Evolutionary conservation across 352 stramenopile genomes (phyloP), one percentile per base, ranked within the genome.

Genomic region (Globisporangium paddicum): DNA sequence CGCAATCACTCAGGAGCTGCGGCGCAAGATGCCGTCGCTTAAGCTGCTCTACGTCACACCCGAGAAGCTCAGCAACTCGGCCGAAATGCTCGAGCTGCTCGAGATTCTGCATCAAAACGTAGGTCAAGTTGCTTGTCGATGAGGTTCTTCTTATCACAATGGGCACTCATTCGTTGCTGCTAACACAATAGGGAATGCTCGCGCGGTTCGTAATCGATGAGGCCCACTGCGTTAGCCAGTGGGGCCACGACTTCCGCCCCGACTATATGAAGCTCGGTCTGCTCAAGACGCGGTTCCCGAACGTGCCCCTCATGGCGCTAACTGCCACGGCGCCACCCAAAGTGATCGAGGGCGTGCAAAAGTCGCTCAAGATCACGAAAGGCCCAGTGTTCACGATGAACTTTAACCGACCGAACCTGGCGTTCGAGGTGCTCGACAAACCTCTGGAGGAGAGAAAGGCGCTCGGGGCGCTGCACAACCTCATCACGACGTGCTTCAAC

Each of bases 151-250:
- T 0, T 50, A n/a, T 26, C 21, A n/a, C 23, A 34, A 5, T 53
- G 26, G 25, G 18, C 5, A 18, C 30, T 51, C 9, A 38, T 21
- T 53, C 9, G 16, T 18, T n/a, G 7, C 26, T 53, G 28, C 26
- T 9, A 34, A 35, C 2, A 34, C 19, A n/a, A n/a, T 13, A 89
- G 64, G 67, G 71, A 58, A 89, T 89, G 62, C 82, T 98, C 6
- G 89, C 86, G 38, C 74, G 95, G 28, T 98, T 98, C 61, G 95
- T 99, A 32, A 93, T 99, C 66, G 96, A 98, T 63, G 87, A 98
- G 68, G 88, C 85, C 9, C 88, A 97, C 60, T 97, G 89, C 60
- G 80, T 91, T 21, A 95, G 82, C 54, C 77, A 95, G 61, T 96
- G 89, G 89, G 87, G 88, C 38, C 89, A 96, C 67, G 86, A 96